These are phyloP conservation scores for Cladosporium halotolerans DNA, from an alignment of 2,329 filamentous ascomycete genomes.

Conservation along the genomic window DNA sequence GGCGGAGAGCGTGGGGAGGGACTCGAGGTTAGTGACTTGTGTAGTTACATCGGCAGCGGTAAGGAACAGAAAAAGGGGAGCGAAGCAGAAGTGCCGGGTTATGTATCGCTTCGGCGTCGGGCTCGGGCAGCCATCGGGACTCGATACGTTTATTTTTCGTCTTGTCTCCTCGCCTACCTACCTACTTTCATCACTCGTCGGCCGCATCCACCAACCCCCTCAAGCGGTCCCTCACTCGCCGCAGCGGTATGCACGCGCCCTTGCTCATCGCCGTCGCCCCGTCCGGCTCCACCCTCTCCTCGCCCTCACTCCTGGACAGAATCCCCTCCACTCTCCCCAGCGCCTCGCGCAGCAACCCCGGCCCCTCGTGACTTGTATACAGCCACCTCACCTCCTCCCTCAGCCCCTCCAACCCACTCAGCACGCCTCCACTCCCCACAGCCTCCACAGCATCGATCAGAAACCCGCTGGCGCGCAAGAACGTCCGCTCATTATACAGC, in stretches of 20 bases:
- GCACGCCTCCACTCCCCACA: constrained; percentile 23
- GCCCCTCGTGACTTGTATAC: constrained; percentile 36
- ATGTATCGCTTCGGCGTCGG: no score
- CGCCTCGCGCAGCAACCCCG: constrained; percentile 38
- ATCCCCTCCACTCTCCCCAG: constrained; percentile 39
- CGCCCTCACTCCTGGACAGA: constrained; percentile 33
- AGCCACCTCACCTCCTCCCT: constrained; percentile 48
- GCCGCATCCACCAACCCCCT: neutral
- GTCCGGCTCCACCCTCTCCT: constrained; percentile 31
- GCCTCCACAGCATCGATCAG: constrained; percentile 34
- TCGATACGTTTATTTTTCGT: no score
- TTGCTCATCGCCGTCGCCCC: constrained; percentile 43
- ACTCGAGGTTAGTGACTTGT: no score
- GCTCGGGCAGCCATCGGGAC: no score
- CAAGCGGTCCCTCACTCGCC: constrained; percentile 1
- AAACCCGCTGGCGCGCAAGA: constrained; percentile 20
- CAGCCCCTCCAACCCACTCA: constrained; percentile 35
- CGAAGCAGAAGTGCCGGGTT: no score
- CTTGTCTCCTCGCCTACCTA: no score
- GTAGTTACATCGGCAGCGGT: no score
- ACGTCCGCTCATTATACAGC: constrained; percentile 26
- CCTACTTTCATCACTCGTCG: neutral
- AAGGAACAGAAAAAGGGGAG: no score
- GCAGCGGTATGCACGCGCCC: constrained; percentile 35
- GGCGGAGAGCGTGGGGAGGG: no score